These are phyloP conservation scores for Aurantiochytrium sp. DNA, from an alignment of 108 stramenopile species.

Conservation along the genomic window DNA sequence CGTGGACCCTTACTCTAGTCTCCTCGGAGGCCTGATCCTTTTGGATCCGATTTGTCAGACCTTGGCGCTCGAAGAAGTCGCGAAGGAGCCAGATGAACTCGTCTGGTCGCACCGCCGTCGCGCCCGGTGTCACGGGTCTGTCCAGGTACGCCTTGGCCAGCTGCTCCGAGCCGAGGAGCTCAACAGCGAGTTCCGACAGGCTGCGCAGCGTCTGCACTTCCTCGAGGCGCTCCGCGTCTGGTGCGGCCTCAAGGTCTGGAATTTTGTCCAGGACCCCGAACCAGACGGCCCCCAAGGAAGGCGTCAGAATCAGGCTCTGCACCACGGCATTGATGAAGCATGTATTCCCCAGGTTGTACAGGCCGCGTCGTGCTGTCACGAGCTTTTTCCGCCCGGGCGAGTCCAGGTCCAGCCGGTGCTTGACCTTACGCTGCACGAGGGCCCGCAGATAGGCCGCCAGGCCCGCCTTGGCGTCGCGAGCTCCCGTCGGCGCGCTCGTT, in stretches of 20 bases:
- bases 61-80: neutral
- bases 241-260: neutral
- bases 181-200: neutral
- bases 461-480: neutral
- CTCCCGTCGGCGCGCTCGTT: too few species aligned
- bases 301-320: neutral
- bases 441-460: neutral
- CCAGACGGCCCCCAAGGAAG: neutral
- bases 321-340: slow-evolving; percentile 29
- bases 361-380: neutral
- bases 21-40: neutral
- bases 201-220: neutral
- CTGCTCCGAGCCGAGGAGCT: neutral
- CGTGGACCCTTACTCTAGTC: neutral
- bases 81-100: neutral
- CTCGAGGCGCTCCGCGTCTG: neutral
- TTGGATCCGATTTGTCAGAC: neutral
- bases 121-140: neutral
- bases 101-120: neutral
- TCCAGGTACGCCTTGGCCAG: neutral
- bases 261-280: neutral
- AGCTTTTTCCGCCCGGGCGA: neutral
- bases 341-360: slow-evolving; percentile 31
- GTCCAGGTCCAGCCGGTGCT: neutral
- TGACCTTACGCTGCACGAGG: neutral